These are phyloP conservation scores for Camelina laxa DNA, from an alignment of 345 rosid genomes.

Conservation along the genomic window DNA sequence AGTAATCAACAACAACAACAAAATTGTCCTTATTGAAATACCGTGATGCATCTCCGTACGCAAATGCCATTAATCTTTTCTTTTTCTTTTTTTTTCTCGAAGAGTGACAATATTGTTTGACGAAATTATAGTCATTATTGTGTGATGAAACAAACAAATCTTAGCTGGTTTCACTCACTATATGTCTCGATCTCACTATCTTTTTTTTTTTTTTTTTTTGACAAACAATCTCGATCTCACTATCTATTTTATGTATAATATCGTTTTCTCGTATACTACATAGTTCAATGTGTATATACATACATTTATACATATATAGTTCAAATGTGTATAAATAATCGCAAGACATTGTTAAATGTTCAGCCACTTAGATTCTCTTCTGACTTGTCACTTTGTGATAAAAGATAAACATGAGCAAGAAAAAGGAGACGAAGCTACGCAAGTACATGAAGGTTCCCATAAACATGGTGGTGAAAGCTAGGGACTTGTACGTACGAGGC, in stretches of 20 bases:
- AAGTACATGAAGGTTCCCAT: constrained; percentile 49
- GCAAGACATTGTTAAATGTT: background rate
- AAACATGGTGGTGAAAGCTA: constrained; percentile 48
- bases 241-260: too few species aligned
- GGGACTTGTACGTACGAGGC: constrained; percentile 56
- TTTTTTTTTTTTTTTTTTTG: too few species aligned
- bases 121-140: too few species aligned
- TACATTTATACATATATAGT: background rate
- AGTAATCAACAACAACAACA: constrained; percentile 6
- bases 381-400: background rate
- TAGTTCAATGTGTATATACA: background rate
- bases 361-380: background rate
- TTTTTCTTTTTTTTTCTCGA: background rate
- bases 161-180: too few species aligned
- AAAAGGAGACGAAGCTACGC: constrained; percentile 45
- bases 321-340: background rate
- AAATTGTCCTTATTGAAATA: background rate
- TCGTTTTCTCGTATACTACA: background rate
- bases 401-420: constrained; percentile 17
- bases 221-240: too few species aligned
- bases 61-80: background rate
- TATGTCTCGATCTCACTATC: too few species aligned
- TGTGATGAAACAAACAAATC: too few species aligned
- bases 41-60: background rate
- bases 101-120: too few species aligned